A percentile compares a stretch with the other conserved stretches of the same genome.
Conservation (phyloP, 2,329 filamentous ascomycete genomes). For the Mollisia scopiformis region DNA sequence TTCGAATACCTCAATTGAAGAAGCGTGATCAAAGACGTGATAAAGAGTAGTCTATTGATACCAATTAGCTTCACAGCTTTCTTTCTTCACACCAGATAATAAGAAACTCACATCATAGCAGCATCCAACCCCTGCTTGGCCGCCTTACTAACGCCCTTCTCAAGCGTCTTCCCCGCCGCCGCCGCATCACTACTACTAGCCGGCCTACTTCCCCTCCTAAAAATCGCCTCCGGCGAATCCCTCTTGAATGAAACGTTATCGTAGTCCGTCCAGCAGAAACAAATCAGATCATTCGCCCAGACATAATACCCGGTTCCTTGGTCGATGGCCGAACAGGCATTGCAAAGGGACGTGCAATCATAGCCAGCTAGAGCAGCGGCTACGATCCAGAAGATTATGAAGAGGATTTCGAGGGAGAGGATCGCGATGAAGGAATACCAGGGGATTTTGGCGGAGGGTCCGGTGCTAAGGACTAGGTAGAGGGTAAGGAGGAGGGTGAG, state of each 20-base stretch:
- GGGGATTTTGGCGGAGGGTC: background rate
- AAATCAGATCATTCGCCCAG: background rate
- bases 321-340: background rate
- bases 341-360: background rate
- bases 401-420: background rate
- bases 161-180: background rate
- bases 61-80: background rate
- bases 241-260: background rate
- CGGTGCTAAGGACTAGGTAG: background rate
- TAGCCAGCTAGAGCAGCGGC: background rate
- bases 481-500: background rate
- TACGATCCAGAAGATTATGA: conserved; percentile 4
- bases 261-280: background rate
- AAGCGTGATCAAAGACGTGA: background rate
- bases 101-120: background rate
- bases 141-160: background rate
- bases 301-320: background rate
- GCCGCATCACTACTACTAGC: background rate
- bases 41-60: background rate
- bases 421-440: background rate
- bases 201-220: background rate
- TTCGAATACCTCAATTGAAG: background rate
- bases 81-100: background rate
- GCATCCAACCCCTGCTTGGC: background rate
- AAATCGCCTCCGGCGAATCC: background rate